Percentiles rank a stretch among this genome's conserved stretches.
Evolutionary conservation across 2,329 filamentous ascomycete species (phyloP).

Genomic region (Pseudocercospora ulei): DNA sequence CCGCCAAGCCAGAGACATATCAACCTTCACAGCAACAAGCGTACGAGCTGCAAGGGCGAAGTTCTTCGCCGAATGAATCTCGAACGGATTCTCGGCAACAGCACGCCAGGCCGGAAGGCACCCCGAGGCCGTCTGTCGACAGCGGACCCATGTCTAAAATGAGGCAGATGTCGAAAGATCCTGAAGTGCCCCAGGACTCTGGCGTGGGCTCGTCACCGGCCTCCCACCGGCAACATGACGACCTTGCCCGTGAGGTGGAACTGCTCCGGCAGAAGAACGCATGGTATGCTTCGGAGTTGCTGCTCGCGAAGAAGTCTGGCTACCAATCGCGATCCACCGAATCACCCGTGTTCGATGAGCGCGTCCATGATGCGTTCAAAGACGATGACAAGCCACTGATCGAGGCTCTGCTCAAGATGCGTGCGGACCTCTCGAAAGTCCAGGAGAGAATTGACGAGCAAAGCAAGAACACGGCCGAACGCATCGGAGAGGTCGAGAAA

Average conservation of each 20-base stretch:
- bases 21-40: constrained; percentile 28
- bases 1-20: constrained; percentile 30
- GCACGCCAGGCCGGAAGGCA: constrained; percentile 19
- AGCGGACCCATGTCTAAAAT: constrained; percentile 27
- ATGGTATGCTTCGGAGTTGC: constrained; percentile 93
- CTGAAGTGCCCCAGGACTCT: constrained; percentile 50
- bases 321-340: constrained; percentile 57
- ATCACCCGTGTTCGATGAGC: constrained; percentile 62
- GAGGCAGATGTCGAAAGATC: constrained; percentile 25
- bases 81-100: constrained; percentile 14
- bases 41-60: constrained; percentile 12
- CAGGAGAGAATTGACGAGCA: constrained; percentile 85
- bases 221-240: constrained; percentile 58
- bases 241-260: constrained; percentile 78
- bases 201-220: constrained; percentile 52
- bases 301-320: constrained; percentile 79
- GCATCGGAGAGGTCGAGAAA: constrained; percentile 87
- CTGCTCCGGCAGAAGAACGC: constrained; percentile 75
- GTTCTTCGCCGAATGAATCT: constrained; percentile 15
- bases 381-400: constrained; percentile 88
- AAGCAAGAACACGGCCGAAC: constrained; percentile 70
- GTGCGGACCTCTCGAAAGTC: constrained; percentile 76
- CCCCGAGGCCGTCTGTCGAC: constrained; percentile 24
- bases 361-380: constrained; percentile 66
- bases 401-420: constrained; percentile 86